Conservation (phyloP, 2,329 filamentous ascomycete species). For the Epichloe sibirici region DNA sequence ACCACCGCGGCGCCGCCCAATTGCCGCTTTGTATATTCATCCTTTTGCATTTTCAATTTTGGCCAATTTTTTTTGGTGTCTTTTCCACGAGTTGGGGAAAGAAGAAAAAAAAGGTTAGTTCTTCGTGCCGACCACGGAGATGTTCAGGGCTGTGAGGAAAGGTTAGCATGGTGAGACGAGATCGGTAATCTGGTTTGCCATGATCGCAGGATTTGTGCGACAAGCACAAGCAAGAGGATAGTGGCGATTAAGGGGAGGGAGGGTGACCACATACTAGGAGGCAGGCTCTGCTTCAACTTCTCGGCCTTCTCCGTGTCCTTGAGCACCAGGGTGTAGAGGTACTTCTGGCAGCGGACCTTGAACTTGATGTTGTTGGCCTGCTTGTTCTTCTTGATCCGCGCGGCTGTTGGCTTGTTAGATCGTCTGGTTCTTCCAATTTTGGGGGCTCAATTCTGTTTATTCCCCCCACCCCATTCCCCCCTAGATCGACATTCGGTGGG, state of each 20-base stretch:
- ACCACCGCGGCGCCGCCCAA: conserved; percentile 7
- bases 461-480: accelerated
- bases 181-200: too few species aligned
- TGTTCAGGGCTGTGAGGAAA: conserved; percentile 30
- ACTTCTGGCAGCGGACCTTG: conserved; percentile 97
- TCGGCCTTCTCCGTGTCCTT: conserved; percentile 99
- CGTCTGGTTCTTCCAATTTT: neutral
- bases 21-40: conserved; percentile 7
- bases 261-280: conserved; percentile 63
- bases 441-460: neutral
- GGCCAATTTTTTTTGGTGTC: neutral
- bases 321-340: conserved; percentile 96
- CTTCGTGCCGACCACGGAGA: conserved; percentile 47
- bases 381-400: conserved; percentile 93
- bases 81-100: neutral
- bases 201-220: too few species aligned
- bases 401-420: conserved; percentile 39
- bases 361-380: conserved; percentile 93
- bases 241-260: neutral
- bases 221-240: too few species aligned
- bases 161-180: too few species aligned
- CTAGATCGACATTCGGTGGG: neutral
- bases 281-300: conserved; percentile 98
- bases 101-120: conserved; percentile 15
- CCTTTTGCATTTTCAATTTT: conserved; percentile 12